Evolutionary conservation across 352 stramenopile species (phyloP).

Genomic region (Pythium vanterpoolii): DNA sequence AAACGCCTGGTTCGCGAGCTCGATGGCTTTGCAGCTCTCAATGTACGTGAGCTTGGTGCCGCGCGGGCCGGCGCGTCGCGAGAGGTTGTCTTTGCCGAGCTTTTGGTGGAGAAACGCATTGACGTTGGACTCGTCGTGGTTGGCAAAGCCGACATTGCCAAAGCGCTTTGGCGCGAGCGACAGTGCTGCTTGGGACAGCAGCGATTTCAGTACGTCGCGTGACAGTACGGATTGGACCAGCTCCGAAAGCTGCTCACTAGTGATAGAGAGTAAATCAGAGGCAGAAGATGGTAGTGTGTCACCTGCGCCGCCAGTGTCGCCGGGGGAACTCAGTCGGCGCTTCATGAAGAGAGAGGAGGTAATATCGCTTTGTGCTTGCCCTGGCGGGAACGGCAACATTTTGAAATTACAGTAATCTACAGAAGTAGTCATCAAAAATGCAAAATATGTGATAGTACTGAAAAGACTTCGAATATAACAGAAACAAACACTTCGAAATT

Average conservation of each 20-base stretch:
- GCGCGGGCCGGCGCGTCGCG: slow-evolving; percentile 59
- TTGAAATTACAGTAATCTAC: slow-evolving; percentile 12
- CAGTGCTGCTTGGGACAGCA: slow-evolving; percentile 21
- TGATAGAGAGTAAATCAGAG: neutral
- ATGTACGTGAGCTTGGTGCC: slow-evolving; percentile 83
- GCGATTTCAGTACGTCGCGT: slow-evolving; percentile 23
- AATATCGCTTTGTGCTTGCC: too few species aligned
- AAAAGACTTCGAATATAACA: neutral
- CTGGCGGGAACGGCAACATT: slow-evolving; percentile 14
- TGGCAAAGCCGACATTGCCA: slow-evolving; percentile 51
- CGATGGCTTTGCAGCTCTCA: slow-evolving; percentile 87
- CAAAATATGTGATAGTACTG: neutral
- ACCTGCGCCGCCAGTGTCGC: neutral
- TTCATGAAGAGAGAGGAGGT: slow-evolving; percentile 18
- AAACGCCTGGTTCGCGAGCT: slow-evolving; percentile 86
- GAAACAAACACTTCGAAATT: neutral
- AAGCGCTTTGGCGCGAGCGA: slow-evolving; percentile 36
- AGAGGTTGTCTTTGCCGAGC: slow-evolving; percentile 70
- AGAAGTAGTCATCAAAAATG: too few species aligned
- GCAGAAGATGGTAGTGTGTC: neutral
- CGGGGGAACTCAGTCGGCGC: slow-evolving; percentile 18
- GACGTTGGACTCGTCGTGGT: slow-evolving; percentile 48
- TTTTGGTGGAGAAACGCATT: slow-evolving; percentile 81
- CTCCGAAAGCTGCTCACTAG: slow-evolving; percentile 24
- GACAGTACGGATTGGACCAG: slow-evolving; percentile 20